Conservation (phyloP, 306 rosid genomes). For the Oxytropis ochrocephala region DNA sequence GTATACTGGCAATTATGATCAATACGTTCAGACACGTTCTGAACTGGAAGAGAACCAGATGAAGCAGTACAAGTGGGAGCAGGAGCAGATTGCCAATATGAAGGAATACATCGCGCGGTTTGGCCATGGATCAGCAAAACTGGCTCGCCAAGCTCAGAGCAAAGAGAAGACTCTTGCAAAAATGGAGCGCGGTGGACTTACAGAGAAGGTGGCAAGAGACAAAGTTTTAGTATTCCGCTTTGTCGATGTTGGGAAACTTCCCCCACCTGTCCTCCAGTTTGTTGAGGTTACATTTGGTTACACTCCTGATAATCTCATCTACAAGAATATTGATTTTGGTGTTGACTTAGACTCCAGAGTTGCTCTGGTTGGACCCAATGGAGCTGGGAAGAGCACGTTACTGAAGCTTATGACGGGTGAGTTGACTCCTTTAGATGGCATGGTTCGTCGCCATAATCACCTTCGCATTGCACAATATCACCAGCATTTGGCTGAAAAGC, state of each 20-base stretch:
- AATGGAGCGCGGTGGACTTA: slow-evolving; percentile 98
- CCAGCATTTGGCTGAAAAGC: slow-evolving; percentile 91
- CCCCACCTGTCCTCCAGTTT: slow-evolving; percentile 97
- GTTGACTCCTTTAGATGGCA: slow-evolving; percentile 74
- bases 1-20: slow-evolving; percentile 87
- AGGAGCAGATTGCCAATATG: slow-evolving; percentile 91
- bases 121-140: slow-evolving; percentile 97
- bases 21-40: slow-evolving; percentile 88
- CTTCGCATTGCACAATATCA: slow-evolving; percentile 97
- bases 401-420: slow-evolving; percentile 99
- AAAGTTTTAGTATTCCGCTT: slow-evolving; percentile 80
- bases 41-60: slow-evolving; percentile 97
- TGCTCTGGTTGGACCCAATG: slow-evolving; percentile 98
- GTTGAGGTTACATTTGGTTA: slow-evolving; percentile 91
- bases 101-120: slow-evolving; percentile 96
- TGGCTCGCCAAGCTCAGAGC: slow-evolving; percentile 99
- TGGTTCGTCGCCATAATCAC: slow-evolving; percentile 97
- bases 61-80: slow-evolving; percentile 99
- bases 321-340: slow-evolving; percentile 85
- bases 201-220: slow-evolving; percentile 87
- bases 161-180: slow-evolving; percentile 95
- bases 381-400: slow-evolving; percentile 97
- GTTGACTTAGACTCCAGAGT: slow-evolving; percentile 91
- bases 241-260: slow-evolving; percentile 96
- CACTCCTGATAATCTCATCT: slow-evolving; percentile 85